Evolutionary conservation across 139 green algal genomes (phyloP).

Genomic region (Deuterostichococcus epilithicus): DNA sequence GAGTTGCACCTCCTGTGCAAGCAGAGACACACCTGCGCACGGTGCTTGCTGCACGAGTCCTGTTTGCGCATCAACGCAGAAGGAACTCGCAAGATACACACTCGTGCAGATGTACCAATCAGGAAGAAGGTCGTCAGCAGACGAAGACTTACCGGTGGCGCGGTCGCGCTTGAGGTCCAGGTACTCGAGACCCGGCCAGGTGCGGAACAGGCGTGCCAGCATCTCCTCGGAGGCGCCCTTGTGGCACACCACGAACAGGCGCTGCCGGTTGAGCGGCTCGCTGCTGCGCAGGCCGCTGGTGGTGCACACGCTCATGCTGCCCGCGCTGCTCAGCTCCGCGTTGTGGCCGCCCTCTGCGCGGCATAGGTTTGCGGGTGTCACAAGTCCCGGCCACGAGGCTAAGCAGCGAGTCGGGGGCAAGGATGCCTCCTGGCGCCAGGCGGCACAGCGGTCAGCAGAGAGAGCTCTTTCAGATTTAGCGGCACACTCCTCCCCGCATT

Average conservation of each 20-base stretch:
- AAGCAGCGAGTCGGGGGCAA: too few relatives aligned
- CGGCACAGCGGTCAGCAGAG: slow-evolving; percentile 4
- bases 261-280: slow-evolving; percentile 50
- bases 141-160: slow-evolving; percentile 47
- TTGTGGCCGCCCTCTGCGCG: slow-evolving; percentile 4
- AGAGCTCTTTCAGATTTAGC: neutral
- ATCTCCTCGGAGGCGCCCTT: slow-evolving; percentile 73
- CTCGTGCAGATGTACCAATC: too few relatives aligned
- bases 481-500: too few relatives aligned
- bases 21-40: too few relatives aligned
- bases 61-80: too few relatives aligned
- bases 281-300: neutral
- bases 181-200: slow-evolving; percentile 84
- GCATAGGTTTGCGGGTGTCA: too few relatives aligned
- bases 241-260: slow-evolving; percentile 84
- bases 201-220: slow-evolving; percentile 69
- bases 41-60: too few relatives aligned
- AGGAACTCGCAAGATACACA: too few relatives aligned
- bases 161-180: slow-evolving; percentile 83
- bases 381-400: too few relatives aligned
- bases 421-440: too few relatives aligned
- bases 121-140: too few relatives aligned
- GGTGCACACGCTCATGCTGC: neutral
- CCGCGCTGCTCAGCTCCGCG: slow-evolving; percentile 1
- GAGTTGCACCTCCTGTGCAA: too few relatives aligned